A percentile compares a stretch with the other conserved stretches of the same genome.
These are phyloP conservation scores for Avena eriantha DNA, from an alignment of 176 grass and related monocot genomes.

Conservation along the genomic window DNA sequence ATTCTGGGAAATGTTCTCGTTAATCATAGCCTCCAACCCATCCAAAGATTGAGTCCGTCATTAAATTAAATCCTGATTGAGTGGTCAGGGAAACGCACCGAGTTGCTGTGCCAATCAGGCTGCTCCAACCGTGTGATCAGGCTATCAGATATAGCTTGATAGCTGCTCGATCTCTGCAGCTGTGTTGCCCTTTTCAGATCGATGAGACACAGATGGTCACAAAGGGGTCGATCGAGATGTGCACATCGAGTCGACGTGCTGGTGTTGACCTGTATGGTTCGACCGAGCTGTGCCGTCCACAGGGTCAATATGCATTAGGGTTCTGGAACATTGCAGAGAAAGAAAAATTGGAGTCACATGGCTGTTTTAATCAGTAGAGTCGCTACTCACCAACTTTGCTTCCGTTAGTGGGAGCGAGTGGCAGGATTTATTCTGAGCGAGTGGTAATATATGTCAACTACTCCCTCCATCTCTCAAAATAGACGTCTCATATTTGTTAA, in stretches of 20 bases:
- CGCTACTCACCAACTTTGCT: slow-evolving; percentile 3
- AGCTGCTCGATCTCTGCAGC: not conserved
- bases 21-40: not conserved
- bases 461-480: too few species aligned
- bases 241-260: not conserved
- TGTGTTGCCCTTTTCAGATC: not conserved
- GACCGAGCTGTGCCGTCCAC: slow-evolving; percentile 21
- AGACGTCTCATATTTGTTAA: too few species aligned
- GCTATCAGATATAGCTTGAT: slow-evolving; percentile 5
- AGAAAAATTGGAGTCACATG: not conserved
- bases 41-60: not conserved
- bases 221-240: not conserved
- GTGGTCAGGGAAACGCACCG: slow-evolving; percentile 30
- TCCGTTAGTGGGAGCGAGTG: slow-evolving; percentile 35
- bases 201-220: not conserved
- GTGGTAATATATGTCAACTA: too few species aligned
- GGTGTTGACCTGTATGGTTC: slow-evolving; percentile 35
- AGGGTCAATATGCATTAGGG: not conserved
- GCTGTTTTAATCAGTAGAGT: not conserved
- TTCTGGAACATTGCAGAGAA: slow-evolving; percentile 43
- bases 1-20: not conserved
- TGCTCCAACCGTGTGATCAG: slow-evolving; percentile 28
- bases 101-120: slow-evolving; percentile 27
- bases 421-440: not conserved
- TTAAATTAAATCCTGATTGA: not conserved